These are phyloP conservation scores for Pisolithus microcarpus DNA, from an alignment of 768 basidiomycete genomes.

Conservation along the genomic window DNA sequence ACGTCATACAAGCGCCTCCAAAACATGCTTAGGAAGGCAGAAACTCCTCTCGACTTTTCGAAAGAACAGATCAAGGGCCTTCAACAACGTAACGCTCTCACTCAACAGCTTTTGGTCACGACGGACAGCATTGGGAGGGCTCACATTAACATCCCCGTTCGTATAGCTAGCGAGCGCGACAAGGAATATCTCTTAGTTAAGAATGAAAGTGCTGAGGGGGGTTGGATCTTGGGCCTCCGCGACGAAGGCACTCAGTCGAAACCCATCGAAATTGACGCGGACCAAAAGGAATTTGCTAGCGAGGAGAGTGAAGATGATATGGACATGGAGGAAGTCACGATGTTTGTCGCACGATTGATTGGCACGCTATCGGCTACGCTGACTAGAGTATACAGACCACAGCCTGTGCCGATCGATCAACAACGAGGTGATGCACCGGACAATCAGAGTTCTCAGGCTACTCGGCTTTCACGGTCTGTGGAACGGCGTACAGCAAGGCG, in stretches of 20 bases:
- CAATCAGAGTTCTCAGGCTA: constrained; percentile 47
- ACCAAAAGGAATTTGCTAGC: constrained; percentile 32
- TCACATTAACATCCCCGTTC: constrained; percentile 81
- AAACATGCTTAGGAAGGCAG: constrained; percentile 74
- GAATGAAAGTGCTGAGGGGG: constrained; percentile 79
- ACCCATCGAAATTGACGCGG: constrained; percentile 80
- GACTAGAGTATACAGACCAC: constrained; percentile 22
- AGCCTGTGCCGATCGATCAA: constrained; percentile 37
- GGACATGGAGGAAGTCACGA: constrained; percentile 78
- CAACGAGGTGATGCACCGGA: constrained; percentile 58
- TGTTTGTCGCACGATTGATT: constrained; percentile 38
- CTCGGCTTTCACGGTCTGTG: constrained; percentile 16
- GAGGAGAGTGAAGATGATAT: constrained; percentile 39
- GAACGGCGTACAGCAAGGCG: constrained; percentile 35
- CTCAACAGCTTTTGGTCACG: constrained; percentile 86
- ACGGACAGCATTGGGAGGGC: constrained; percentile 91
- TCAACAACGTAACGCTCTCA: constrained; percentile 80
- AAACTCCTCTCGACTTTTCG: constrained; percentile 90
- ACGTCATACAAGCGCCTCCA: constrained; percentile 88
- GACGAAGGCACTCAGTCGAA: constrained; percentile 79
- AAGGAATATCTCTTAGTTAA: constrained; percentile 92
- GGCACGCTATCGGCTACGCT: constrained; percentile 5
- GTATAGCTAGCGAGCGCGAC: constrained; percentile 93
- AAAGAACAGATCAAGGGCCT: constrained; percentile 92
- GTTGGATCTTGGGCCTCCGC: constrained; percentile 90